phyloP scores from a whole-genome alignment of 2,329 filamentous ascomycete species.

The Chaetomiaceae sp. region DNA sequence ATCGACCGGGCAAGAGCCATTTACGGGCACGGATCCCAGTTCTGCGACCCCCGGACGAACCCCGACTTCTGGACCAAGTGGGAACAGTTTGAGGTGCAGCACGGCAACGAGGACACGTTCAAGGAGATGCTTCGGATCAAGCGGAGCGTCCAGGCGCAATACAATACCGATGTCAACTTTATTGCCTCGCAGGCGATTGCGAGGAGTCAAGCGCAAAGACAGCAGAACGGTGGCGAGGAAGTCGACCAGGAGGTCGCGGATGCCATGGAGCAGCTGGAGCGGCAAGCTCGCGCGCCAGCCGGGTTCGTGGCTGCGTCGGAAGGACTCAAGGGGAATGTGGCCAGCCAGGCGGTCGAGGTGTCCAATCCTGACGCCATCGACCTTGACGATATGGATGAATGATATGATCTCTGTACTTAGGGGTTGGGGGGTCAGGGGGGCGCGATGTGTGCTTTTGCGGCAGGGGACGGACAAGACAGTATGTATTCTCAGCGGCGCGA shows the following conservation, averaged over 20 bases:
- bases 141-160: conserved; percentile 93
- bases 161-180: conserved; percentile 98
- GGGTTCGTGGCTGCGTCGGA: conserved; percentile 89
- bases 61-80: conserved; percentile 92
- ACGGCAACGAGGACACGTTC: conserved; percentile 98
- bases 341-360: conserved; percentile 41
- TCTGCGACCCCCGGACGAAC: conserved; percentile 90
- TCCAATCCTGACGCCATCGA: conserved; percentile 84
- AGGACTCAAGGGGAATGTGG: conserved; percentile 60
- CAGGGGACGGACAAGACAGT: neutral
- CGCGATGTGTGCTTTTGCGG: conserved; percentile 10
- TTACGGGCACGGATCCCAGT: conserved; percentile 94
- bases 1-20: conserved; percentile 91
- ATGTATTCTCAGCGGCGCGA: neutral
- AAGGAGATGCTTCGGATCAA: conserved; percentile 99
- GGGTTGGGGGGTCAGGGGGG: too few species aligned
- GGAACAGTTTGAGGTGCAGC: conserved; percentile 95
- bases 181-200: conserved; percentile 94
- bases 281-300: conserved; percentile 79
- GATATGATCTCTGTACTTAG: conserved; percentile 28
- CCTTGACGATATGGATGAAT: conserved; percentile 67
- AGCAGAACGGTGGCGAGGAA: conserved; percentile 39
- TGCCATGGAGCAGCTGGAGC: conserved; percentile 84
- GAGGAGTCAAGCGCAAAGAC: conserved; percentile 62
- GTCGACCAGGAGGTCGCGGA: conserved; percentile 57